Base-by-base conservation (phyloP, 108 stramenopile genomes). In the Nitzschia sp. region DNA sequence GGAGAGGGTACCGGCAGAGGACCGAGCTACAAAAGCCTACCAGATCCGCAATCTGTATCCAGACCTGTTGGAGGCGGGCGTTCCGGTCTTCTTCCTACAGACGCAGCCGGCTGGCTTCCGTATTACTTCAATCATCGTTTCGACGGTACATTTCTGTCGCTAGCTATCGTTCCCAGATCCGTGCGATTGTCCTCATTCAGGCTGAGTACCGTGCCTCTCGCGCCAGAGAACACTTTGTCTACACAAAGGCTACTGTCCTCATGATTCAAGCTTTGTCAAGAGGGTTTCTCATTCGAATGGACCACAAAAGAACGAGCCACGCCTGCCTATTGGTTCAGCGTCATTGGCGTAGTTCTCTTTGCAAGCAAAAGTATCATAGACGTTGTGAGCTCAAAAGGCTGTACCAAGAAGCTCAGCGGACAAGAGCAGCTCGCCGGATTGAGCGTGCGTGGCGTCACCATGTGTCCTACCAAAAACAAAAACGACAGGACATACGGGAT, bases 201-300 rank as follows among this genome's bases (percentile, higher is more conserved):
- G 33, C 46, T 8, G 52, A 63, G 45, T 50, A 31, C 0, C 50
- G 71, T 21, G 48, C 30, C 21, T 33, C 71, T 28, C 61, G 22
- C 3, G 62, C 61, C n/a, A 11, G 63, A 45, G 72, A 65, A 41
- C 17, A 35, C 30, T 53, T n/a, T 46, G 34, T 15, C 5, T 25
- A 66, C 0, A 22, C 15, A 9, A 44, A 45, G n/a, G 50, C 59
- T 30, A 53, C 58, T 31, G 66, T 46, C 2, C 16, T 68, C 26
- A 75, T 68, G 47, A 68, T 75, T 2, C 73, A 75, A 27, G 36
- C 52, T 16, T n/a, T 21, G 28, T 3, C 22, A 31, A 45, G 73
- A 53, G 23, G 52, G 16, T 33, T 55, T 22, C 35, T 63, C 62
- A 5, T 58, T 56, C 52, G 34, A 3, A 21, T 13, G 27, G 30